These are phyloP conservation scores for Leccinum proliferum DNA, from an alignment of 1,284 basidiomycete genomes.

Conservation along the genomic window DNA sequence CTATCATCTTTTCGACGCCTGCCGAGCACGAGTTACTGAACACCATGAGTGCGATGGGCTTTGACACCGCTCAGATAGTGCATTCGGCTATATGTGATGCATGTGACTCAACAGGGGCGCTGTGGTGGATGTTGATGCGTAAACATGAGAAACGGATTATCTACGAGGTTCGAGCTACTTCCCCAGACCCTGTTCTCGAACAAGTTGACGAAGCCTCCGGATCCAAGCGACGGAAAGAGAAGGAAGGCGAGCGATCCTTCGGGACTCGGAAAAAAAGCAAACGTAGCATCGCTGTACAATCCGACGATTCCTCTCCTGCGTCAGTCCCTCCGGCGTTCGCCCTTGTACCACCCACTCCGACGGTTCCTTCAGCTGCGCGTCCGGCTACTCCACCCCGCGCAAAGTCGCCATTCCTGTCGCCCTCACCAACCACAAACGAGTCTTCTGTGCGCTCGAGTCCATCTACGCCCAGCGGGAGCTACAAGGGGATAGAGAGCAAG, in stretches of 20 bases:
- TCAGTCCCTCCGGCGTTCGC: constrained; percentile 63
- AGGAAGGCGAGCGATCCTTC: constrained; percentile 22
- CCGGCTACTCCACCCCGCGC: constrained; percentile 49
- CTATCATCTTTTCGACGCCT: constrained; percentile 82
- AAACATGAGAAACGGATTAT: constrained; percentile 64
- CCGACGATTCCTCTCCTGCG: constrained; percentile 37
- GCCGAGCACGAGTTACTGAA: constrained; percentile 81
- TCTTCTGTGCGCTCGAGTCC: constrained; percentile 52
- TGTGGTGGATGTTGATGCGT: constrained; percentile 95
- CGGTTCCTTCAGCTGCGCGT: constrained; percentile 36
- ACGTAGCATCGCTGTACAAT: constrained; percentile 22
- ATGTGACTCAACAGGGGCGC: constrained; percentile 86
- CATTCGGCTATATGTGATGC: constrained; percentile 91
- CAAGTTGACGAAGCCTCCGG: constrained; percentile 19
- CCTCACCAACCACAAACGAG: constrained; percentile 51
- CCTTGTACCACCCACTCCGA: constrained; percentile 71
- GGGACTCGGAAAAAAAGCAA: constrained; percentile 23
- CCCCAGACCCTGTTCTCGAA: constrained; percentile 26
- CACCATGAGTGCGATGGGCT: constrained; percentile 70
- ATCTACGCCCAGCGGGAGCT: constrained; percentile 56
- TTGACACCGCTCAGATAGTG: constrained; percentile 92
- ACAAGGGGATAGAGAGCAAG: constrained; percentile 37
- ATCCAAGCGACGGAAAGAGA: constrained; percentile 27
- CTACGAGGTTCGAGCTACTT: constrained; percentile 27
- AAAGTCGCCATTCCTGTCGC: constrained; percentile 57